Evolutionary conservation across 345 rosid species (phyloP).

Genomic region (Linum usitatissimum): DNA sequence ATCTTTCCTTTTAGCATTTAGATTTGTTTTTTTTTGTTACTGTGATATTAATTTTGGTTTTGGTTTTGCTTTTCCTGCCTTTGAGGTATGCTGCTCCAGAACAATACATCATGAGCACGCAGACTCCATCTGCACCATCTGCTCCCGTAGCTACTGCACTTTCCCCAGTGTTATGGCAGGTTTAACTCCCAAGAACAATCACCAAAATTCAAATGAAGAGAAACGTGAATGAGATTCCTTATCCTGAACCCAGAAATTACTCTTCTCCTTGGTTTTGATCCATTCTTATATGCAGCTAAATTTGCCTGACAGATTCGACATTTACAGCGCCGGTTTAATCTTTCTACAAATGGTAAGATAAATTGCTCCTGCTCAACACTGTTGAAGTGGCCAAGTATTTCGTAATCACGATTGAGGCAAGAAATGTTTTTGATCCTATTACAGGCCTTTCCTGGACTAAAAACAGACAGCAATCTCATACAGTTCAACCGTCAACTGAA

Average conservation of each 20-base stretch:
- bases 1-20: too few relatives aligned
- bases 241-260: neutral
- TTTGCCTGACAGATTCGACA: constrained; percentile 90
- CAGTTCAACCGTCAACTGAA: constrained; percentile 91
- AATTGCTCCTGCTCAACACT: neutral
- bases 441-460: constrained; percentile 76
- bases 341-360: constrained; percentile 80
- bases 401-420: neutral
- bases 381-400: neutral
- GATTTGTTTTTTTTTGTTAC: too few relatives aligned
- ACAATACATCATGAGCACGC: constrained; percentile 99
- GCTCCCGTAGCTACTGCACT: constrained; percentile 96
- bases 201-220: neutral
- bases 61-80: constrained; percentile 8
- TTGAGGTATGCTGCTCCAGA: constrained; percentile 91
- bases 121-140: constrained; percentile 96
- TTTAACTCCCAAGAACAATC: constrained; percentile 10
- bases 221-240: neutral
- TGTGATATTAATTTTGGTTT: neutral
- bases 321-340: constrained; percentile 85
- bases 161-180: constrained; percentile 99
- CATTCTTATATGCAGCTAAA: constrained; percentile 54
- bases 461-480: constrained; percentile 72
- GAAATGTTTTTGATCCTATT: constrained; percentile 5
- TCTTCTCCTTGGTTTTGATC: constrained; percentile 12